Percentiles rank a stretch among this genome's conserved stretches.
Conservation (phyloP, 192 early-diverging fungal species). For the Diversispora eburnea region DNA sequence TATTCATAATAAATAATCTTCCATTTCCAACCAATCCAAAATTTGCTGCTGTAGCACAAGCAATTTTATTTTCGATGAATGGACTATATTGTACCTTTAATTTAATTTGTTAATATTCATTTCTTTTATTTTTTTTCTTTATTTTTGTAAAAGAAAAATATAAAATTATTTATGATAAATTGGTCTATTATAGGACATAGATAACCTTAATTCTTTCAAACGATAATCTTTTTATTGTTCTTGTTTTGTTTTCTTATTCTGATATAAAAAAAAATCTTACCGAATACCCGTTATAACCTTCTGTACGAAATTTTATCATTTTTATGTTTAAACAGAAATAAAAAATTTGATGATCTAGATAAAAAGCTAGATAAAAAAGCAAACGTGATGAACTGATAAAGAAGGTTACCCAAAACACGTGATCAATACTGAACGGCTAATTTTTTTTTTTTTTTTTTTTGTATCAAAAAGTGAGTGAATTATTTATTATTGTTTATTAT, state of each 20-base stretch:
- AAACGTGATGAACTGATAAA: too few species aligned
- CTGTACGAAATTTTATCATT: slow-evolving; percentile 50
- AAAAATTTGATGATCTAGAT: too few species aligned
- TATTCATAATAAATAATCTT: slow-evolving; percentile 70
- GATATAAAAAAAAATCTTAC: slow-evolving; percentile 43
- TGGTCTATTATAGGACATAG: too few species aligned
- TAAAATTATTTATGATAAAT: not conserved
- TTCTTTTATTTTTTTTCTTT: not conserved
- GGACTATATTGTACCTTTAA: slow-evolving; percentile 85
- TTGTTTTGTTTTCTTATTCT: not conserved
- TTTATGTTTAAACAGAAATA: not conserved
- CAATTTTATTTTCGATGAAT: slow-evolving; percentile 86
- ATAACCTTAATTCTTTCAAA: not conserved
- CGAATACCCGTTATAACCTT: slow-evolving; percentile 87
- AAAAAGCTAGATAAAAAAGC: too few species aligned
- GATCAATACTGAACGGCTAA: too few species aligned
- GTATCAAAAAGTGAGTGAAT: too few species aligned
- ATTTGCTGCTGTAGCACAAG: slow-evolving; percentile 86
- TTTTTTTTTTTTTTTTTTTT: too few species aligned
- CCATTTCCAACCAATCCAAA: slow-evolving; percentile 98
- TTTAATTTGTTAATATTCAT: not conserved
- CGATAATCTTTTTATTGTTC: not conserved
- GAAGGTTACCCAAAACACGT: too few species aligned
- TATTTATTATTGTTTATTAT: too few species aligned
- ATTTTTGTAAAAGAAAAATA: not conserved